These are phyloP conservation scores for Hypoxylon sp. DNA, from an alignment of 2,329 filamentous ascomycete species.

Conservation along the genomic window DNA sequence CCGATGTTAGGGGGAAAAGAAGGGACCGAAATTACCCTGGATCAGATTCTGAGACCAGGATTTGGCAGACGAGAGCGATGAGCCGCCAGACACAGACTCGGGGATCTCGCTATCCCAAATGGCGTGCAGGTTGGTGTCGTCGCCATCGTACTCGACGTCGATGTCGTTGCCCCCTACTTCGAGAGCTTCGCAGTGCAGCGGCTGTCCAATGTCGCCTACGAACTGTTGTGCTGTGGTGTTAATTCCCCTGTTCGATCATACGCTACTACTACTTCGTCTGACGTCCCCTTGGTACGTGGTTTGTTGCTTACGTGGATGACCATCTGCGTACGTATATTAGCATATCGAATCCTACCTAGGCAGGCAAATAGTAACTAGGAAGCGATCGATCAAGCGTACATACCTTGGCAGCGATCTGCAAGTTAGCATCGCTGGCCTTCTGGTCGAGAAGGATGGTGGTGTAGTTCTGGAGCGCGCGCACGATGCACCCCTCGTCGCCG, in stretches of 20 bases:
- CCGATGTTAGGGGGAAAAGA: background rate
- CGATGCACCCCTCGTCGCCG: conserved; percentile 67
- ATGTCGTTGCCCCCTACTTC: conserved; percentile 66
- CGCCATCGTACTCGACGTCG: conserved; percentile 59
- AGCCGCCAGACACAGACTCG: conserved; percentile 53
- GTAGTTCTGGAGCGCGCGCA: conserved; percentile 59
- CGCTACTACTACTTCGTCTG: background rate
- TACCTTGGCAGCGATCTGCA: conserved; percentile 52
- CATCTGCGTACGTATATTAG: conserved; percentile 36
- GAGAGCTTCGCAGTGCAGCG: conserved; percentile 62
- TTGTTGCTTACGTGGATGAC: conserved; percentile 44
- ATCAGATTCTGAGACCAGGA: conserved; percentile 51
- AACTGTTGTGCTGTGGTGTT: conserved; percentile 52
- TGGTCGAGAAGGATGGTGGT: conserved; percentile 44
- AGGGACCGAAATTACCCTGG: conserved; percentile 35
- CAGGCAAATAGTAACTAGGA: too few relatives aligned
- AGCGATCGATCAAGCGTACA: too few relatives aligned
- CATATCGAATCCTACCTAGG: conserved; percentile 10
- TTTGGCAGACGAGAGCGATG: conserved; percentile 48
- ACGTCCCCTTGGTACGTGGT: conserved; percentile 14
- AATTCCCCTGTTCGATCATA: conserved; percentile 1
- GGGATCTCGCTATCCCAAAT: conserved; percentile 69
- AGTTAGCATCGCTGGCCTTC: conserved; percentile 40
- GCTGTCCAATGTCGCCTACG: conserved; percentile 64
- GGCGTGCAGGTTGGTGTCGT: conserved; percentile 65